Base-by-base conservation (phyloP, 1,284 basidiomycete genomes). In the Apiotrichum gamsii region DNA sequence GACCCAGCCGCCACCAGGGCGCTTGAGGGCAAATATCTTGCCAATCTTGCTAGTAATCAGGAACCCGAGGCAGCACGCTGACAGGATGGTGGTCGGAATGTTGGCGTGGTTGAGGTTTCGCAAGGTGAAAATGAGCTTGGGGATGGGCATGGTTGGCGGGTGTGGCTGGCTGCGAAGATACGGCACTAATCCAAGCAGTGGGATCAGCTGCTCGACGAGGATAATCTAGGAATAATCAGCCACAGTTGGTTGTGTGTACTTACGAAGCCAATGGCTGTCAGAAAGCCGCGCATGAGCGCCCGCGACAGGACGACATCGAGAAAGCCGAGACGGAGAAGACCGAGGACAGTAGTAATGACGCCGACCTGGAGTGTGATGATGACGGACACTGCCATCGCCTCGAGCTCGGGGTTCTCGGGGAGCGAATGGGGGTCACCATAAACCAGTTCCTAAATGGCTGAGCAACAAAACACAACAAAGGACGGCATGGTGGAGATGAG, bases 301-400 rank as follows among this genome's bases (percentile, higher is more conserved):
- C 89, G 81, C 55, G 85, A 88, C n/a, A 96, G 78, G 3, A 96
- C 85, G 15, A 95, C 91, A 67, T 96, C 91, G 43, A 96, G 81
- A 72, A 96, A 96, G 1, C 91, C 91, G 1, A 96, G 77, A 16
- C 90, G 80, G 62, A 94, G 83, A 52, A 95, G 80, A 6, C 91
- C 91, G 28, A 96, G 78, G 10, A 86, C 66, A 57, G 89, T 89
- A 1, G 88, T 85, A 58, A 96, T 85, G 23, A 91, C 60, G n/a
- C 90, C 90, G 49, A 83, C 84, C 75, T 91, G 87, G 43, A 93
- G 78, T 0, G 87, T 87, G 45, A 90, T 84, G 11, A 87, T 79
- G 21, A 70, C 52, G 4, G 81, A 78, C 11, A 88, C 65, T 21
- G 80, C 82, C 3, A 85, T 58, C 15, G 76, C 74, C 40, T 84